Conservation (phyloP, 805 yeast species). For the Saccharomycopsis guyanensis region DNA sequence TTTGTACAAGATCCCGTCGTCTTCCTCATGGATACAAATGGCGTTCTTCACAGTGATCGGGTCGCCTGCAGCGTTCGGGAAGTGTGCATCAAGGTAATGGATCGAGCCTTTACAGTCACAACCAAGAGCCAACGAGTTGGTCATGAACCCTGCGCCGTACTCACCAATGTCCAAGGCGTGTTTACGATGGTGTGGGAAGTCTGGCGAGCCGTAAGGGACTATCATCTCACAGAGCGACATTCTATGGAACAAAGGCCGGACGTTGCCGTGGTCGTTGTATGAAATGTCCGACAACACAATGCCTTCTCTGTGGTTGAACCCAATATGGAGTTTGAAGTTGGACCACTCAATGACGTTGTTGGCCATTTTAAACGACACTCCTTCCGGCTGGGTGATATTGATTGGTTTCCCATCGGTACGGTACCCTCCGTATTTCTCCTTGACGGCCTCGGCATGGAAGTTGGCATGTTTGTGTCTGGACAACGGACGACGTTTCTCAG, state of each 20-base stretch:
- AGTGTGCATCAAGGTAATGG: conserved; percentile 76
- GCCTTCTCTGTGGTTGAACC: conserved; percentile 83
- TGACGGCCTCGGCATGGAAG: conserved; percentile 59
- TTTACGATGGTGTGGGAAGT: conserved; percentile 74
- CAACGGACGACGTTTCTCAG: conserved; percentile 64
- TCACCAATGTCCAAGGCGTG: conserved; percentile 85
- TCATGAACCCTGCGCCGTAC: conserved; percentile 82
- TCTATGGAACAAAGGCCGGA: conserved; percentile 70
- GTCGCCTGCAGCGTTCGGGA: conserved; percentile 58
- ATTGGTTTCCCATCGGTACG: conserved; percentile 61
- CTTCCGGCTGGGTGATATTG: conserved; percentile 71
- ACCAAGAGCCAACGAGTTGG: conserved; percentile 70
- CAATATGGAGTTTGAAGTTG: conserved; percentile 69
- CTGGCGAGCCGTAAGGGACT: conserved; percentile 78
- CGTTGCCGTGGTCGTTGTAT: conserved; percentile 69
- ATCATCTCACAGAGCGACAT: conserved; percentile 75
- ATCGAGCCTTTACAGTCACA: conserved; percentile 85
- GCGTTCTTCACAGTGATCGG: conserved; percentile 70
- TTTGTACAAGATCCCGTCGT: conserved; percentile 70
- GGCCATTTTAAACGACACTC: conserved; percentile 66
- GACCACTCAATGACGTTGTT: conserved; percentile 72
- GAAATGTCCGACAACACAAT: conserved; percentile 67
- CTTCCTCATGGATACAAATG: conserved; percentile 80
- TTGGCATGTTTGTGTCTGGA: conserved; percentile 61
- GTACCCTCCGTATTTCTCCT: conserved; percentile 54